Percentiles rank a stretch among this genome's conserved stretches.
phyloP scores from a whole-genome alignment of 768 basidiomycete genomes.

The Serendipita indica region DNA sequence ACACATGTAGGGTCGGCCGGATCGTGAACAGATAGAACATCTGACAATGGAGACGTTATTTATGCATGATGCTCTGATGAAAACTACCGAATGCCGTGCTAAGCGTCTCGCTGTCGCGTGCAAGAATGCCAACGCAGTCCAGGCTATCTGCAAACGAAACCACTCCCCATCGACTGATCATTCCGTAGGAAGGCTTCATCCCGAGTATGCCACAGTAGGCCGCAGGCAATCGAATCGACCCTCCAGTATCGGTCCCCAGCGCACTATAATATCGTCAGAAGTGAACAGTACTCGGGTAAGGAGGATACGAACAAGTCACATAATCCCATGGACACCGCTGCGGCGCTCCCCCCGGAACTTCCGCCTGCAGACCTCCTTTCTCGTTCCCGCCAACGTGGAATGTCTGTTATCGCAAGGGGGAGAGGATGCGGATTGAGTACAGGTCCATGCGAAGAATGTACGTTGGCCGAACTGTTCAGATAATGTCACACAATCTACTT shows the following conservation, averaged over 20 bases:
- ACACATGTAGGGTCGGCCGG: constrained; percentile 61
- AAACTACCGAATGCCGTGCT: constrained; percentile 11
- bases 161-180: constrained; percentile 84
- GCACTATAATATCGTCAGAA: constrained; percentile 37
- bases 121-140: constrained; percentile 84
- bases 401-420: constrained; percentile 14
- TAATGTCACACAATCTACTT: not conserved
- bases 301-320: constrained; percentile 57
- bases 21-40: constrained; percentile 45
- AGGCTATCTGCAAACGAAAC: constrained; percentile 89
- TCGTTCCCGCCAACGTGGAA: constrained; percentile 18
- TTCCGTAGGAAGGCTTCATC: constrained; percentile 87
- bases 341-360: constrained; percentile 90
- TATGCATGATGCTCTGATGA: constrained; percentile 17
- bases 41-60: constrained; percentile 18
- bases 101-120: constrained; percentile 25
- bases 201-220: constrained; percentile 88
- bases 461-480: constrained; percentile 52
- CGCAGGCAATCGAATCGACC: constrained; percentile 84
- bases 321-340: constrained; percentile 74
- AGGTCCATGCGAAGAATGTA: constrained; percentile 56
- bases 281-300: not conserved
- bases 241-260: constrained; percentile 88
- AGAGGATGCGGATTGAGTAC: constrained; percentile 58
- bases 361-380: constrained; percentile 67